Percentiles rank a stretch among this genome's conserved stretches.
phyloP scores from a whole-genome alignment of 2,329 filamentous ascomycete species.

The Colletotrichum sp. region DNA sequence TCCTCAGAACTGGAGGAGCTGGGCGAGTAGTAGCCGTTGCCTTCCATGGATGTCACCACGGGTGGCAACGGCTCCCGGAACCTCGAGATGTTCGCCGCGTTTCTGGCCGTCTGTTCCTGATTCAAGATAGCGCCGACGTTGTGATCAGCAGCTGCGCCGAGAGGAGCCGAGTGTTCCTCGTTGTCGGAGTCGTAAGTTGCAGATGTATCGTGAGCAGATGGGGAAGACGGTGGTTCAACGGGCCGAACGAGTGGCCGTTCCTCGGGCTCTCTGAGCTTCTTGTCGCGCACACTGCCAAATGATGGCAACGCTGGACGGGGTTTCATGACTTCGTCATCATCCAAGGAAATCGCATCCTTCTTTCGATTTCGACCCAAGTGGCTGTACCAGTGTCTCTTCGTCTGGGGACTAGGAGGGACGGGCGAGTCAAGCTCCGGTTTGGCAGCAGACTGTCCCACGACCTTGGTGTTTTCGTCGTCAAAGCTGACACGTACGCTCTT shows the following conservation, averaged over 20 bases:
- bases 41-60: conserved; percentile 73
- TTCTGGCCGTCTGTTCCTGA: conserved; percentile 58
- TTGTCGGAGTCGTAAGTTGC: background rate
- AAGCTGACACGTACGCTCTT: conserved; percentile 80
- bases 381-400: conserved; percentile 50
- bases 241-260: conserved; percentile 66
- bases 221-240: conserved; percentile 38
- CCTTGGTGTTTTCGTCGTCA: conserved; percentile 66
- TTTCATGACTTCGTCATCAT: conserved; percentile 74
- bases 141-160: conserved; percentile 65
- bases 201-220: conserved; percentile 29
- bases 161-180: conserved; percentile 31
- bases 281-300: conserved; percentile 76
- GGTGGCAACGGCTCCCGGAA: conserved; percentile 71
- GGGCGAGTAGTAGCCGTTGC: conserved; percentile 67
- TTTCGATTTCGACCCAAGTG: conserved; percentile 53
- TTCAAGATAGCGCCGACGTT: conserved; percentile 60
- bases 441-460: conserved; percentile 54
- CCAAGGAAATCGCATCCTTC: conserved; percentile 49
- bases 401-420: conserved; percentile 39
- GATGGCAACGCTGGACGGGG: conserved; percentile 76
- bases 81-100: conserved; percentile 61
- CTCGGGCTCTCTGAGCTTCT: conserved; percentile 56
- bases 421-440: conserved; percentile 43
- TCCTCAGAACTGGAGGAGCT: conserved; percentile 49